phyloP scores from a whole-genome alignment of 106 monocot species.

The Iris macrosiphon region DNA sequence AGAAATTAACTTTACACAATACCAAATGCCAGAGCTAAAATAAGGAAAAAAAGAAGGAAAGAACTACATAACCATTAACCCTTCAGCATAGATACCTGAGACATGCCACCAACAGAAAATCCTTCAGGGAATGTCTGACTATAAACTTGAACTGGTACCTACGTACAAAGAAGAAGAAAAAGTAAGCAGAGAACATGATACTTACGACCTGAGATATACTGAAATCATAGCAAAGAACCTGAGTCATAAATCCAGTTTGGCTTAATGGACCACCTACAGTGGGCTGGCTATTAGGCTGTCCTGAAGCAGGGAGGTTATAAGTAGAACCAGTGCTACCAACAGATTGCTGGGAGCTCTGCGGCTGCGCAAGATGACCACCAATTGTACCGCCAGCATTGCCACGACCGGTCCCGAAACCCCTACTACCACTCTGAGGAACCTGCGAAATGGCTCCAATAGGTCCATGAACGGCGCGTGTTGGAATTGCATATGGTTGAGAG shows the following conservation, averaged over 20 bases:
- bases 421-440: slow-evolving; percentile 52
- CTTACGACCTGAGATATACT: not conserved
- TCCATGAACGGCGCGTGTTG: slow-evolving; percentile 81
- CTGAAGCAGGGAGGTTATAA: slow-evolving; percentile 60
- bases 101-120: slow-evolving; percentile 95
- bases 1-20: no score
- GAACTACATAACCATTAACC: not conserved
- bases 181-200: not conserved
- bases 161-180: not conserved
- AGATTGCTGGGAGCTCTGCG: slow-evolving; percentile 67
- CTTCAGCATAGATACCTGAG: slow-evolving; percentile 60
- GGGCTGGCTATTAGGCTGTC: slow-evolving; percentile 74
- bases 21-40: no score
- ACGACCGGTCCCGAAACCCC: slow-evolving; percentile 63
- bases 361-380: slow-evolving; percentile 89
- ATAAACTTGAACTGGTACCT: slow-evolving; percentile 91
- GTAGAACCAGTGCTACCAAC: slow-evolving; percentile 47
- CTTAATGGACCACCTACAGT: slow-evolving; percentile 72
- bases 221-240: slow-evolving; percentile 37
- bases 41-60: not conserved
- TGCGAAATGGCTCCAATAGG: slow-evolving; percentile 87
- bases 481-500: slow-evolving; percentile 98
- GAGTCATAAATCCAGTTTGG: slow-evolving; percentile 87
- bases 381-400: slow-evolving; percentile 85
- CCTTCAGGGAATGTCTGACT: slow-evolving; percentile 94